A percentile compares a stretch with the other conserved stretches of the same genome.
Conservation (phyloP, 306 rosid species). For the Casuarina cunninghamiana region DNA sequence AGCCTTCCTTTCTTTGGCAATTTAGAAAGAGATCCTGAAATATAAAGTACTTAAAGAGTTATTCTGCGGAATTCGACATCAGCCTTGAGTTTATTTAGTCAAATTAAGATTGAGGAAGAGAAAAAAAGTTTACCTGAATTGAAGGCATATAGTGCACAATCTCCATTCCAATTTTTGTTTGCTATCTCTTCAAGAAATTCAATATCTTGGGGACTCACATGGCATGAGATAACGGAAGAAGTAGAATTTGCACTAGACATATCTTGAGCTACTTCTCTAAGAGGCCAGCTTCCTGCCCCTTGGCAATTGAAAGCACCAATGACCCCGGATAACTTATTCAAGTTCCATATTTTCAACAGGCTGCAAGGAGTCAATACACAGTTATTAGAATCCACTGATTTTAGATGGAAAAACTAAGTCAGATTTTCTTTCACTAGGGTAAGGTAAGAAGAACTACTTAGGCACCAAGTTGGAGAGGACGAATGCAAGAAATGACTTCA, state of each 20-base stretch:
- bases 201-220: conserved; percentile 50
- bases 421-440: no score
- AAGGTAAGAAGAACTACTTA: background rate
- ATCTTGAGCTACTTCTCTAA: conserved; percentile 34
- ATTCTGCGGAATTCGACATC: conserved; percentile 14
- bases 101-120: background rate
- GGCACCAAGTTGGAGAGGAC: background rate
- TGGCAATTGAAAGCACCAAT: conserved; percentile 73
- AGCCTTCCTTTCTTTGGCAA: conserved; percentile 43
- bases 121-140: conserved; percentile 48
- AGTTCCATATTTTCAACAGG: conserved; percentile 69
- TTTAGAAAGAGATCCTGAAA: conserved; percentile 55
- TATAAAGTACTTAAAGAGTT: background rate
- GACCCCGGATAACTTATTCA: conserved; percentile 60
- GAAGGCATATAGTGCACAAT: conserved; percentile 52
- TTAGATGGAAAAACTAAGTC: background rate
- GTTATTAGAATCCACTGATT: background rate
- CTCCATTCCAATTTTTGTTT: conserved; percentile 68
- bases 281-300: conserved; percentile 72
- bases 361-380: conserved; percentile 30
- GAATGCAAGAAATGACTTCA: conserved; percentile 2
- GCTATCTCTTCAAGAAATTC: conserved; percentile 66
- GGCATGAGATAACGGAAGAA: conserved; percentile 36
- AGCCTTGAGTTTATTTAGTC: conserved; percentile 2
- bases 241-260: conserved; percentile 7